Percentiles rank a stretch among this genome's conserved stretches.
Evolutionary conservation across 345 rosid species (phyloP).

Genomic region (Eucalyptus guilfoylei): DNA sequence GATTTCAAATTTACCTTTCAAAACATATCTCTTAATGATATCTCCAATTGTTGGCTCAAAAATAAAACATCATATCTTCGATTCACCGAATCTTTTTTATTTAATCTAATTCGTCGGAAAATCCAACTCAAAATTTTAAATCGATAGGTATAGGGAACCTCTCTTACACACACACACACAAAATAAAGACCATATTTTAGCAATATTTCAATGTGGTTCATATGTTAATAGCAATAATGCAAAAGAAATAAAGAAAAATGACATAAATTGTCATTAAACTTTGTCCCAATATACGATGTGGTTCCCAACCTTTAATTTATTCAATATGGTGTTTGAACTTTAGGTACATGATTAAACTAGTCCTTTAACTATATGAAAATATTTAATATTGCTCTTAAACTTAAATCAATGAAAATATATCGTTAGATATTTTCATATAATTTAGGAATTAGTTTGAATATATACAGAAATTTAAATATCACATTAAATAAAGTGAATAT

Average conservation of each 20-base stretch:
- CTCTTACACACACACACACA: not conserved
- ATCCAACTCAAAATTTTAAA: not conserved
- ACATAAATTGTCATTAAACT: not conserved
- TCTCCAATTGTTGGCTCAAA: not conserved
- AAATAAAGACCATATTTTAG: not conserved
- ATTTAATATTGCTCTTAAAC: too few relatives aligned
- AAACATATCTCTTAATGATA: not conserved
- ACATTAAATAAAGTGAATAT: too few relatives aligned
- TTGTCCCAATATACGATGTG: rapidly evolving
- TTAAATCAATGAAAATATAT: not conserved
- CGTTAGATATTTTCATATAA: not conserved
- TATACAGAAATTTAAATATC: too few relatives aligned
- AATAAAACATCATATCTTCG: not conserved
- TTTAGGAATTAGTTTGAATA: not conserved
- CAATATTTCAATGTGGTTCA: not conserved
- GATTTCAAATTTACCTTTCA: not conserved
- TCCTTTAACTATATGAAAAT: not conserved
- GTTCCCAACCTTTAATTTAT: rapidly evolving
- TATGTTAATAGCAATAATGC: not conserved
- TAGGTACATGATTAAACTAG: too few relatives aligned
- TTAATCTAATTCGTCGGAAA: rapidly evolving
- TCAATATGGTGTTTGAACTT: too few relatives aligned
- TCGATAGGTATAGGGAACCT: rapidly evolving
- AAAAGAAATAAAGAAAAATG: not conserved
- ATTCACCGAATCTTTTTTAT: not conserved